Evolutionary conservation across 2,329 filamentous ascomycete genomes (phyloP), one percentile per base, ranked within the genome.

Genomic region (Ophiostoma montium): DNA sequence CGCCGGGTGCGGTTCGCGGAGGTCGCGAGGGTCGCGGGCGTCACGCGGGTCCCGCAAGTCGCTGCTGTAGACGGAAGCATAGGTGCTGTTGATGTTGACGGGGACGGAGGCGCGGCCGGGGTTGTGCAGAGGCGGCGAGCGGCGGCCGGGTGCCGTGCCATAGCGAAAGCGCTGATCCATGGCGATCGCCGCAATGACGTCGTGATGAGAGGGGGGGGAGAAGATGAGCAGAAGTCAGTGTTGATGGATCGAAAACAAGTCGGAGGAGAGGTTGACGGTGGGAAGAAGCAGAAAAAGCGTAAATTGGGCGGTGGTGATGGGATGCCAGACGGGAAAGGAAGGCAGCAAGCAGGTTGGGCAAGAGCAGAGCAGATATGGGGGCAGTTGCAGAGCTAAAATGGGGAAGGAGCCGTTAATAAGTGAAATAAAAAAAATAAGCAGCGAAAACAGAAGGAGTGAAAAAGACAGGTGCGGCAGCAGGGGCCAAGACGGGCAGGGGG

Each of bases 71-170:
- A 65, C 58, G 50, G 67, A 31, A 5, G 50, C 11, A 35, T 54
- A 65, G 57, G 63, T 68, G 59, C 71, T 70, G 35, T 67, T 67
- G 46, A 75, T 62, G 58, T 67, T 68, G 43, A 68, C 64, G 5
- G 74, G 74, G 58, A 76, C 60, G 16, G 72, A 75, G 32, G 70
- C 62, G 50, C 74, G 68, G 52, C 69, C 71, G 35, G 72, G 70
- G 56, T 69, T 71, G 57, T 57, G 48, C 12, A 56, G 60, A 3
- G 62, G 61, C 53, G 67, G 66, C 51, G 73, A 69, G 52, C 70
- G 67, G 47, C 66, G 65, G 52, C 67, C 61, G 11, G 52, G 31
- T 1, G 44, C 31, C 9, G 50, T 18, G 21, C 27, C 50, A 61
- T 55, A 56, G 39, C 47, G 55, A 32, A 47, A 54, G 13, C 53